Evolutionary conservation across 176 grass and related monocot genomes (phyloP).

Genomic region (Carex parvula): DNA sequence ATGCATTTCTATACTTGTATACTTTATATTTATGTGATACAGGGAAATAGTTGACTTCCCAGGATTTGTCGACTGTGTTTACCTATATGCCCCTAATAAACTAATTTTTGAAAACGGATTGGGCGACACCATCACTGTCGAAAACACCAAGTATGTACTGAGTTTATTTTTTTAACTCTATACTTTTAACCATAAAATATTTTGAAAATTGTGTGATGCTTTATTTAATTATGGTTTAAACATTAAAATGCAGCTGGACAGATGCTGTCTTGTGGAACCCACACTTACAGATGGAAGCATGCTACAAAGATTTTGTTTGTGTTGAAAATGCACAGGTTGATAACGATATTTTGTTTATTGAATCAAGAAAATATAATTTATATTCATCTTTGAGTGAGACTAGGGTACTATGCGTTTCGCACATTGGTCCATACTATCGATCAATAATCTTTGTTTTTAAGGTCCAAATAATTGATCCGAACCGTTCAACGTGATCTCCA

Average conservation of each 20-base stretch:
- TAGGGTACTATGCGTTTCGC: no score
- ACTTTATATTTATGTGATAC: constrained; percentile 26
- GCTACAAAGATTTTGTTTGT: constrained; percentile 96
- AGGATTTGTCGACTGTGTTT: constrained; percentile 88
- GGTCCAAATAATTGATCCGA: no score
- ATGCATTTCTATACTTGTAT: not conserved
- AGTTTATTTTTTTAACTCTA: not conserved
- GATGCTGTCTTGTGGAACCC: constrained; percentile 98
- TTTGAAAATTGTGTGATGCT: constrained; percentile 20
- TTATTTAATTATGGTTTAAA: constrained; percentile 27
- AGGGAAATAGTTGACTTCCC: constrained; percentile 84
- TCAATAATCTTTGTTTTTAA: not conserved
- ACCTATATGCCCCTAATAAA: constrained; percentile 64
- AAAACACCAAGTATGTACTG: constrained; percentile 81
- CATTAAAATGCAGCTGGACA: constrained; percentile 62
- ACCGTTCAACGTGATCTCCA: no score
- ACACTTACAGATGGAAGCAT: constrained; percentile 87
- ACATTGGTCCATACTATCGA: no score
- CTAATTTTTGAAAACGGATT: constrained; percentile 83
- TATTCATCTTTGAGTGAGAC: not conserved
- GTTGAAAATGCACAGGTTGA: constrained; percentile 94
- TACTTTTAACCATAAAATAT: not conserved
- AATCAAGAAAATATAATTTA: not conserved
- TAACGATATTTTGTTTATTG: not conserved
- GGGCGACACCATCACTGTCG: constrained; percentile 69